Base-by-base conservation (phyloP, 2,329 filamentous ascomycete genomes). In the Capronia epimyces region DNA sequence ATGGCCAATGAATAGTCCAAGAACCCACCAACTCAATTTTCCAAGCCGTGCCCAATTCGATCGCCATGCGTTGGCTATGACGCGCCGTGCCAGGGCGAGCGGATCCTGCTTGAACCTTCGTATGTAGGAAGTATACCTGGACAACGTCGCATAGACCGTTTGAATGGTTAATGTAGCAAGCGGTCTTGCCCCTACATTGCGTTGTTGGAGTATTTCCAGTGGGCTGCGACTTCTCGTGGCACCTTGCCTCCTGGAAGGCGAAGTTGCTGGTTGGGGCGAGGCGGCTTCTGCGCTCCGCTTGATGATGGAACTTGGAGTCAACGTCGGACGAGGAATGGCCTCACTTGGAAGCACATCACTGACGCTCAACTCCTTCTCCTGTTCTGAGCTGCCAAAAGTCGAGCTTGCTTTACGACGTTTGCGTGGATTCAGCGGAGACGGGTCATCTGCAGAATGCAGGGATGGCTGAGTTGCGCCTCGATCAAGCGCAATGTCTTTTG, bases 11-110 rank as follows among this genome's bases (percentile, higher is more conserved):
- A 68, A 61, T 6, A 67, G 48, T 4, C 66, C 65, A n/a, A 68
- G 50, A 25, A 68, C 60, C 66, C 66, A 68, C 66, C 66, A 68
- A 27, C 65, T 64, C 22, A 68, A 42, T 31, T 61, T 63, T 9
- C 66, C 63, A 31, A 67, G 56, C 20, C 55, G 52, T 24, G 57
- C 55, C 62, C 64, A 65, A 45, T 65, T 65, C 27, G 58, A 58
- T 16, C 62, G 58, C 66, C 66, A 68, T 31, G 66, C 62, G 49
- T 65, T 65, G n/a, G 60, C 60, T 39, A 68, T 60, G 12, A 68
- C 63, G n/a, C 60, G 58, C 25, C 62, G 58, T 40, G 64, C 62
- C 9, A 68, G 45, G 18, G 58, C 56, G 29, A 59, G 50, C 20
- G 62, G 61, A 22, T 59, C 53, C 21, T 49, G 49, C 43, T 52